These are phyloP conservation scores for Capsicum baccatum DNA, from an alignment of 257 asterid species.

Conservation along the genomic window DNA sequence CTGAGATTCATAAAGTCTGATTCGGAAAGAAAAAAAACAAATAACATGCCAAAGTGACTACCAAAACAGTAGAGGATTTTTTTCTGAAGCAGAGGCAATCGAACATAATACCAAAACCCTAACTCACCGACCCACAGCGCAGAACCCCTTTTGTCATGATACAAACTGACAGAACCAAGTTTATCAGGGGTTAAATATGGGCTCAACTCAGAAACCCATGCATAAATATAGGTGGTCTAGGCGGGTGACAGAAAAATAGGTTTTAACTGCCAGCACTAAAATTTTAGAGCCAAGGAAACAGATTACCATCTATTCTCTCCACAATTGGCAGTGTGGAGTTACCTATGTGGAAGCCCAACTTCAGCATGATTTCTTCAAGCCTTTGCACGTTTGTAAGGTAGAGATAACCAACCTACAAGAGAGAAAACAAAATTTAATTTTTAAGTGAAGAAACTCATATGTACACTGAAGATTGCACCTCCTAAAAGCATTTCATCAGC, in stretches of 20 bases:
- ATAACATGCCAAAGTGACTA: too few species aligned
- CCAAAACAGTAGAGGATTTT: too few species aligned
- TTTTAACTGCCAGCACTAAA: background rate
- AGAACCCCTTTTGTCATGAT: too few species aligned
- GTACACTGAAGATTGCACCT: background rate
- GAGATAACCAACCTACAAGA: conserved; percentile 77
- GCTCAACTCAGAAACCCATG: too few species aligned
- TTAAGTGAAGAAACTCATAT: background rate
- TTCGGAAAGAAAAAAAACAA: too few species aligned
- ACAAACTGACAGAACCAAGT: too few species aligned
- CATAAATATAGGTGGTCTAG: background rate
- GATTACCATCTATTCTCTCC: conserved; percentile 40
- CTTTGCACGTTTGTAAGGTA: conserved; percentile 81
- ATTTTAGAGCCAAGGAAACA: background rate
- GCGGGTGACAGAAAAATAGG: background rate
- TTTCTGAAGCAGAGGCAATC: too few species aligned
- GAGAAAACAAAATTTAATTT: conserved; percentile 24
- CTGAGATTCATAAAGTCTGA: too few species aligned
- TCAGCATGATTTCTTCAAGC: conserved; percentile 79
- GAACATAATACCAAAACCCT: too few species aligned
- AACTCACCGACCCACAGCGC: too few species aligned
- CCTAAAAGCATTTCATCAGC: background rate
- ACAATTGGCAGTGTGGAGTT: conserved; percentile 49
- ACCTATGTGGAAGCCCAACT: conserved; percentile 74
- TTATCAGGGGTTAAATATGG: too few species aligned